A percentile compares a stretch with the other conserved stretches of the same genome.
phyloP scores from a whole-genome alignment of 345 rosid species.

The Eucalyptus pauciflora region DNA sequence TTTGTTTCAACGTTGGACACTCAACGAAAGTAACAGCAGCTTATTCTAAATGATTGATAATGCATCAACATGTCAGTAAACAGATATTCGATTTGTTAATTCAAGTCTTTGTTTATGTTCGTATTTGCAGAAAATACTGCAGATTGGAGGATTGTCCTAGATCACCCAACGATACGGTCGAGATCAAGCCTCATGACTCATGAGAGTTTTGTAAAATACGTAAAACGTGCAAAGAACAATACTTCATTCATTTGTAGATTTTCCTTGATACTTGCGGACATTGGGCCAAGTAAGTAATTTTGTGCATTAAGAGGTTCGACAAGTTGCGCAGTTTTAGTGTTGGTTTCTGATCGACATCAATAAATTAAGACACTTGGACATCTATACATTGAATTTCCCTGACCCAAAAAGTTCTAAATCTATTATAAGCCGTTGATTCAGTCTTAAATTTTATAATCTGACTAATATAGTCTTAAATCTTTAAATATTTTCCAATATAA shows the following conservation, averaged over 20 bases:
- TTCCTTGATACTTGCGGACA: background rate
- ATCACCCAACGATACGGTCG: background rate
- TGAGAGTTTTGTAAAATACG: background rate
- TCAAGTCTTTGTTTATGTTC: background rate
- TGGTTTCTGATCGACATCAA: background rate
- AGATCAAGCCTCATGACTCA: background rate
- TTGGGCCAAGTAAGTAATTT: background rate
- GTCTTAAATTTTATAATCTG: fast-evolving
- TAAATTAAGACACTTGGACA: background rate
- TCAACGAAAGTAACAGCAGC: background rate
- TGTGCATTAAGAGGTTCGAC: background rate
- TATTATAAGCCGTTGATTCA: fast-evolving
- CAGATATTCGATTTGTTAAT: background rate
- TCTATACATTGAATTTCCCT: background rate
- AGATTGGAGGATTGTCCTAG: background rate
- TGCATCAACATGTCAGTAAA: background rate
- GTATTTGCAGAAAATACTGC: background rate
- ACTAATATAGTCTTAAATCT: background rate
- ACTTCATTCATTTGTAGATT: background rate
- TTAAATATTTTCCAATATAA: background rate
- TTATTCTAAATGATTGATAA: background rate
- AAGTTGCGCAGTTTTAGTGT: background rate
- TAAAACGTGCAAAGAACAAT: background rate
- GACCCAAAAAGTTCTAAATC: fast-evolving
- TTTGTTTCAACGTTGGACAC: background rate